phyloP scores from a whole-genome alignment of 306 rosid genomes.

The Clitoria ternatea region DNA sequence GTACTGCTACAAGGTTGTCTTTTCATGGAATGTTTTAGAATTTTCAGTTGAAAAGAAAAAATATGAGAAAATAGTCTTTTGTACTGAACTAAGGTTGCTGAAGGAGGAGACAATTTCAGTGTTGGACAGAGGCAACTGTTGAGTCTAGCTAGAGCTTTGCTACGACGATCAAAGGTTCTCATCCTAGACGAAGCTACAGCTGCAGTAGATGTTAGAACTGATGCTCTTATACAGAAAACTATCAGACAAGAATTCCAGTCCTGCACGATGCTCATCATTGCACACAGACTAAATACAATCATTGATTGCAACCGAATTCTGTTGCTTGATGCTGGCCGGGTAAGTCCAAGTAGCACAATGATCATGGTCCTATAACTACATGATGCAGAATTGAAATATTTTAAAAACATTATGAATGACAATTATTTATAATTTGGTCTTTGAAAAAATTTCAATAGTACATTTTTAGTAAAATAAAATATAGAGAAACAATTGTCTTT shows the following conservation, averaged over 20 bases:
- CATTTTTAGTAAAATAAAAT: too few relatives aligned
- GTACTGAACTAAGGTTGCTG: conserved; percentile 55
- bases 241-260: conserved; percentile 77
- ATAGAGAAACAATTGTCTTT: too few relatives aligned
- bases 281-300: conserved; percentile 82
- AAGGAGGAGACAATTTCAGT: conserved; percentile 91
- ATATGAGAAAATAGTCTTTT: conserved; percentile 11
- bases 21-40: neutral
- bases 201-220: conserved; percentile 87
- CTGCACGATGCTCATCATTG: conserved; percentile 86
- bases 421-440: neutral
- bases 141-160: conserved; percentile 83
- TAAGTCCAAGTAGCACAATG: conserved; percentile 23
- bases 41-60: neutral
- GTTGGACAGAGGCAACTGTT: conserved; percentile 90
- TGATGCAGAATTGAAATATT: neutral
- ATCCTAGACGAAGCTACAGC: conserved; percentile 98
- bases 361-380: neutral
- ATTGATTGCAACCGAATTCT: conserved; percentile 76
- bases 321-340: conserved; percentile 75
- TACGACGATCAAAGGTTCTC: conserved; percentile 80
- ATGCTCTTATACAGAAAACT: conserved; percentile 85
- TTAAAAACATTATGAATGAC: neutral
- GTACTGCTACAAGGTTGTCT: neutral
- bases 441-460: too few relatives aligned